Evolutionary conservation across 495 filamentous ascomycete genomes (phyloP), one percentile per base, ranked within the genome.

Genomic region (Penicillium malachiteum): DNA sequence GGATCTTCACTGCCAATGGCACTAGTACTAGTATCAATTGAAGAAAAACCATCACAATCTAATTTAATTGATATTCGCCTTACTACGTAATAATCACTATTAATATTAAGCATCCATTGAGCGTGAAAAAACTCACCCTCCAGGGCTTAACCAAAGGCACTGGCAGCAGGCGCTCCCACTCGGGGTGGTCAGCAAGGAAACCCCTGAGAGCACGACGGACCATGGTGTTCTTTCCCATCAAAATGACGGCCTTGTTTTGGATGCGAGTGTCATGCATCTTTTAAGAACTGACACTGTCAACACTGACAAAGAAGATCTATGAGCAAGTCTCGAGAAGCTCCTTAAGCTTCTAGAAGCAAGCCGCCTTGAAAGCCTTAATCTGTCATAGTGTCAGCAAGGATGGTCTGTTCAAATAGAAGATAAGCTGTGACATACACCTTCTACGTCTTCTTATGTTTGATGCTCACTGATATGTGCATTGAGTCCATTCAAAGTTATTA

Each of bases 141-240:
- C n/a, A n/a, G n/a, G n/a, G n/a, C n/a, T 85, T 91, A 76, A 99
- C 89, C 82, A 89, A 87, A 56, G 95, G 91, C n/a, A n/a, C n/a
- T n/a, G n/a, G n/a, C 56, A 97, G 87, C 50, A 99, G 88, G 75
- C 91, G 90, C 82, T 96, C 94, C 79, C 91, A 97, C 80, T 98
- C 94, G 56, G 94, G 95, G 77, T 86, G 80, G 63, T 99, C 94
- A 74, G 65, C 37, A 62, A 96, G 73, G 83, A 99, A 96, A 71
- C 90, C 92, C 85, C 92, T 96, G 73, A 99, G 84, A 60, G 94
- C 95, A 82, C 94, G 92, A 71, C 94, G 92, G 64, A 97, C 88
- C 93, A 97, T 97, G 73, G 93, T 97, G 84, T 99, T 99, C 86
- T 99, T 99, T 70, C 94, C 94, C 94, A 99, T 99, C 76, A 97